A percentile compares a stretch with the other conserved stretches of the same genome.
These are phyloP conservation scores for Kurtzmaniella quercitrusa DNA, from an alignment of 1,139 yeast species.

Conservation along the genomic window DNA sequence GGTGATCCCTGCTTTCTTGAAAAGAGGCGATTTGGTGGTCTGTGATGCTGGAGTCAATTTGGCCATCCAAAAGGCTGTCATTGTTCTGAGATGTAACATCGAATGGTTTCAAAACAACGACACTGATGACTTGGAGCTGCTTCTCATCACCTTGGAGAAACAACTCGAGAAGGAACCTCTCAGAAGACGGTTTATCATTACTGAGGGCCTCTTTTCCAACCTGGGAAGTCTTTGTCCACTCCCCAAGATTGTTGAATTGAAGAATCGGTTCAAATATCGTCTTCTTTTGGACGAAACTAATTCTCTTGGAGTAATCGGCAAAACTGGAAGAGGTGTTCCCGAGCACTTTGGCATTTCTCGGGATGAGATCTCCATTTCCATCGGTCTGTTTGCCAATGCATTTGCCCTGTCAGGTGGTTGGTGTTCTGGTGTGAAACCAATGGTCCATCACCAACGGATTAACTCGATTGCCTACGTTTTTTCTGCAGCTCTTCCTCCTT, in stretches of 20 bases:
- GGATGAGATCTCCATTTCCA: slow-evolving; percentile 71
- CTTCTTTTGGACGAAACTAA: slow-evolving; percentile 81
- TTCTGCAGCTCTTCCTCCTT: slow-evolving; percentile 94
- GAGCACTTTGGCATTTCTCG: slow-evolving; percentile 68
- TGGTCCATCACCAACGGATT: slow-evolving; percentile 91
- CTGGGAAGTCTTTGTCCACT: slow-evolving; percentile 80
- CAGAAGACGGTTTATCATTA: slow-evolving; percentile 82
- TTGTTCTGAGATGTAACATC: slow-evolving; percentile 81
- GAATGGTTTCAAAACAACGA: slow-evolving; percentile 88
- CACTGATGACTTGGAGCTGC: slow-evolving; percentile 70
- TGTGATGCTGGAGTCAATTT: slow-evolving; percentile 80
- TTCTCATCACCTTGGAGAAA: slow-evolving; percentile 61
- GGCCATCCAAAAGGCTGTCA: slow-evolving; percentile 83
- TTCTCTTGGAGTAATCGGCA: slow-evolving; percentile 83
- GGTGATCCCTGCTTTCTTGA: slow-evolving; percentile 93
- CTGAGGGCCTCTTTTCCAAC: slow-evolving; percentile 84
- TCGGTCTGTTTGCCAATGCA: slow-evolving; percentile 81
- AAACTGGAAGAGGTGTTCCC: slow-evolving; percentile 81
- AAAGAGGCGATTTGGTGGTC: slow-evolving; percentile 89
- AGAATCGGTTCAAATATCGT: slow-evolving; percentile 78
- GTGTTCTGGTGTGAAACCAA: slow-evolving; percentile 78
- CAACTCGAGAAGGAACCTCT: slow-evolving; percentile 64
- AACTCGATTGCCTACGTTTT: slow-evolving; percentile 88
- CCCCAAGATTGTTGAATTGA: slow-evolving; percentile 65
- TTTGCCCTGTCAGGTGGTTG: slow-evolving; percentile 94